These are phyloP conservation scores for Triticum turgidum DNA, from an alignment of 176 grass and related monocot species.

Conservation along the genomic window DNA sequence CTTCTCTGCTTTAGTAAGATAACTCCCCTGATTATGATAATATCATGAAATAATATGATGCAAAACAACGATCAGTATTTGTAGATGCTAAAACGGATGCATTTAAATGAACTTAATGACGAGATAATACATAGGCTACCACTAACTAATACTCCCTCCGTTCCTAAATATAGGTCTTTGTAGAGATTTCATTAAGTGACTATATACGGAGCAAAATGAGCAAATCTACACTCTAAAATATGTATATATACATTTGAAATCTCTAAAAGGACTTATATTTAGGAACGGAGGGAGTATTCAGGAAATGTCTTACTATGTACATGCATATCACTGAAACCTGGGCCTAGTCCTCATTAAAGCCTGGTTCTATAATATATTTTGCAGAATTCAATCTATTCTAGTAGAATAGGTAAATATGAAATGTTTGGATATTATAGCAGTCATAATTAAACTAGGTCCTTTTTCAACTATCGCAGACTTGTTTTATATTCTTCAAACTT, in stretches of 20 bases:
- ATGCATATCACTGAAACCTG: background rate
- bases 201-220: too few relatives aligned
- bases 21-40: constrained; percentile 57
- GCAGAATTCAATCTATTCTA: background rate
- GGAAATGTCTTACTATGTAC: background rate
- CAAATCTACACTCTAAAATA: too few relatives aligned
- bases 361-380: constrained; percentile 1
- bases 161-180: too few relatives aligned
- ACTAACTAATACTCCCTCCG: background rate
- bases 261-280: too few relatives aligned
- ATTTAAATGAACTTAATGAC: background rate
- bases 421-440: background rate
- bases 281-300: background rate
- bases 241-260: too few relatives aligned
- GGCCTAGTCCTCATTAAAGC: background rate
- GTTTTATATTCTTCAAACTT: background rate
- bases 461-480: background rate
- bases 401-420: background rate
- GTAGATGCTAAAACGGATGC: background rate
- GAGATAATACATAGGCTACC: background rate
- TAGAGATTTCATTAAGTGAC: too few relatives aligned
- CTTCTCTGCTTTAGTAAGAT: constrained; percentile 70
- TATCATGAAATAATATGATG: background rate
- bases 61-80: constrained; percentile 9
- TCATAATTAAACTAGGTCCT: background rate